Evolutionary conservation across 495 filamentous ascomycete genomes (phyloP).

Genomic region (Daldinia grandis): DNA sequence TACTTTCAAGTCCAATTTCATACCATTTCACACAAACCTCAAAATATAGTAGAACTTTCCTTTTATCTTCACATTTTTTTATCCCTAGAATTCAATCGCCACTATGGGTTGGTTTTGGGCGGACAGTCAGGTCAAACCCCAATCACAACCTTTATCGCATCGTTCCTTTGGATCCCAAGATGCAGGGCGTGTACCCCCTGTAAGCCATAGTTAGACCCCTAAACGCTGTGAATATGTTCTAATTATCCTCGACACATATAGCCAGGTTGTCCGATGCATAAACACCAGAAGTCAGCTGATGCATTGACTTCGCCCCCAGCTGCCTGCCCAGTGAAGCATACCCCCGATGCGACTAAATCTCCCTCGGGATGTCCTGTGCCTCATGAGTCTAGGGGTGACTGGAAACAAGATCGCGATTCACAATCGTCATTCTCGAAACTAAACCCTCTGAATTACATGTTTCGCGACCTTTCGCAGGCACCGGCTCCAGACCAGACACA

Average conservation of each 20-base stretch:
- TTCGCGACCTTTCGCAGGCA: constrained; percentile 79
- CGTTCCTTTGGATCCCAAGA: constrained; percentile 32
- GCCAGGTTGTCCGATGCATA: constrained; percentile 94
- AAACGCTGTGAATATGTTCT: constrained; percentile 18
- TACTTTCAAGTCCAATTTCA: neutral
- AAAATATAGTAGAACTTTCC: neutral
- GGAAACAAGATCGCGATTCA: constrained; percentile 38
- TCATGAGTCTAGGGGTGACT: constrained; percentile 44
- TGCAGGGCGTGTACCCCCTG: constrained; percentile 67
- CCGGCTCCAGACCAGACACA: constrained; percentile 75
- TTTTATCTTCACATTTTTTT: neutral
- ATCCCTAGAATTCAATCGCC: neutral
- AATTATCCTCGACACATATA: constrained; percentile 54
- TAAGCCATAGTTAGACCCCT: constrained; percentile 56
- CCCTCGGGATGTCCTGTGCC: constrained; percentile 65
- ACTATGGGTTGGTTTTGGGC: constrained; percentile 99
- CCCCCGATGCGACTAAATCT: constrained; percentile 50
- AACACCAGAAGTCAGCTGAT: constrained; percentile 56
- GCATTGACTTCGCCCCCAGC: constrained; percentile 52
- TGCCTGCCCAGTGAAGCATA: constrained; percentile 60
- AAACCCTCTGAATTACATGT: constrained; percentile 98
- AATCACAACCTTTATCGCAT: constrained; percentile 42
- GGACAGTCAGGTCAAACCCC: constrained; percentile 64
- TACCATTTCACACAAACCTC: neutral
- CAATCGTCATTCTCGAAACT: constrained; percentile 71